Percentiles rank a stretch among this genome's conserved stretches.
phyloP scores from a whole-genome alignment of 2,329 filamentous ascomycete genomes.

The Cadophora sp. region DNA sequence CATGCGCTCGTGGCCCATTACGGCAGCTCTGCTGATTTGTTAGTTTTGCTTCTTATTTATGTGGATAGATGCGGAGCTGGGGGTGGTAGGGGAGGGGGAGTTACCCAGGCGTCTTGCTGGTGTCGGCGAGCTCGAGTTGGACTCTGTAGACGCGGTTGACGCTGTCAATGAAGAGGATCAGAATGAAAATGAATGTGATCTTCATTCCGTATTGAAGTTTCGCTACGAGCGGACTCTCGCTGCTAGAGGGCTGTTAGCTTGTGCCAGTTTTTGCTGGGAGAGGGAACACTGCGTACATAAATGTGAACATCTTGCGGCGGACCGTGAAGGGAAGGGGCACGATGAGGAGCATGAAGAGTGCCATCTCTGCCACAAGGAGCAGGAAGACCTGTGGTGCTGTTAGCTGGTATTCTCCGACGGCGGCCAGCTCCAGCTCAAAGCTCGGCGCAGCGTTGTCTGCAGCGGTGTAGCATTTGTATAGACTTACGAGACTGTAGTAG shows the following conservation, averaged over 20 bases:
- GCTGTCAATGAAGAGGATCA: constrained; percentile 97
- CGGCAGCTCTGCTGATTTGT: constrained; percentile 59
- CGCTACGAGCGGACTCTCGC: constrained; percentile 65
- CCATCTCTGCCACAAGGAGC: constrained; percentile 84
- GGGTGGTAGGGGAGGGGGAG: constrained; percentile 6
- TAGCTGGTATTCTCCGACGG: constrained; percentile 17
- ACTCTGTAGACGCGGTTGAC: constrained; percentile 96
- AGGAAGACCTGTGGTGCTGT: constrained; percentile 71
- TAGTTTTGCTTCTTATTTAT: constrained; percentile 28
- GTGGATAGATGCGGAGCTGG: neutral
- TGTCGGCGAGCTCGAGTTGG: constrained; percentile 82
- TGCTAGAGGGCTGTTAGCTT: constrained; percentile 37
- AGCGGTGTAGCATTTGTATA: constrained; percentile 1
- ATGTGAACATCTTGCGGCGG: constrained; percentile 54
- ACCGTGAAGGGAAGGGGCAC: constrained; percentile 84
- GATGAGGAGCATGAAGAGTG: constrained; percentile 79
- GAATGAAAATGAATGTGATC: constrained; percentile 98
- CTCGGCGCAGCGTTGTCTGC: neutral
- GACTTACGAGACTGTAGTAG: constrained; percentile 57
- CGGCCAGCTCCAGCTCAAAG: neutral
- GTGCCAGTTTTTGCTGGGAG: neutral
- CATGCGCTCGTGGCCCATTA: constrained; percentile 92
- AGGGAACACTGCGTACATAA: constrained; percentile 85
- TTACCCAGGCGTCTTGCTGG: constrained; percentile 64
- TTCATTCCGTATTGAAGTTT: constrained; percentile 98